phyloP scores from a whole-genome alignment of 495 filamentous ascomycete species.

The Penicillium odoratum region DNA sequence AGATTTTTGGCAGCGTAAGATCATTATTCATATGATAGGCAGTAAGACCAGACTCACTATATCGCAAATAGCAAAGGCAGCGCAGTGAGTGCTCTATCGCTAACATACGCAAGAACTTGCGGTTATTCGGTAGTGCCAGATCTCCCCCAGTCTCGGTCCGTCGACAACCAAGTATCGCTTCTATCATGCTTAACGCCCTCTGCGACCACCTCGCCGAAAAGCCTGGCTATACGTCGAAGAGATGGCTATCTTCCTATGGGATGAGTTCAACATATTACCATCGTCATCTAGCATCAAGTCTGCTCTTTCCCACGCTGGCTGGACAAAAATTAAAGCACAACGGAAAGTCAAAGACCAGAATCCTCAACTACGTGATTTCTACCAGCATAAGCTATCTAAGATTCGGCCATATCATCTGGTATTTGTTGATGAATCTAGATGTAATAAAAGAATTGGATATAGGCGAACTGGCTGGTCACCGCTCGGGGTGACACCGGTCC shows the following conservation, averaged over 20 bases:
- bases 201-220: neutral
- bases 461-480: neutral
- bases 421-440: neutral
- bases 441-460: neutral
- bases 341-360: neutral
- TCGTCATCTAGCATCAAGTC: neutral
- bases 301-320: neutral
- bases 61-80: conserved; percentile 16
- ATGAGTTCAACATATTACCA: neutral
- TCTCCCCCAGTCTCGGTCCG: neutral
- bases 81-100: conserved; percentile 15
- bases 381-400: neutral
- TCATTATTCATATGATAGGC: conserved; percentile 16
- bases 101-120: conserved; percentile 12
- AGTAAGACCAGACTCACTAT: conserved; percentile 14
- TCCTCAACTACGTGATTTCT: neutral
- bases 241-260: neutral
- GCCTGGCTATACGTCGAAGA: neutral
- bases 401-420: neutral
- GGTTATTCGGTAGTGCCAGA: conserved; percentile 11
- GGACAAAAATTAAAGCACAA: neutral
- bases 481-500: neutral
- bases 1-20: conserved; percentile 12
- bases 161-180: neutral
- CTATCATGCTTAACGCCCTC: neutral